Percentiles rank a stretch among this genome's conserved stretches.
These are phyloP conservation scores for Pseudozyma pruni DNA, from an alignment of 1,284 basidiomycete genomes.

Conservation along the genomic window DNA sequence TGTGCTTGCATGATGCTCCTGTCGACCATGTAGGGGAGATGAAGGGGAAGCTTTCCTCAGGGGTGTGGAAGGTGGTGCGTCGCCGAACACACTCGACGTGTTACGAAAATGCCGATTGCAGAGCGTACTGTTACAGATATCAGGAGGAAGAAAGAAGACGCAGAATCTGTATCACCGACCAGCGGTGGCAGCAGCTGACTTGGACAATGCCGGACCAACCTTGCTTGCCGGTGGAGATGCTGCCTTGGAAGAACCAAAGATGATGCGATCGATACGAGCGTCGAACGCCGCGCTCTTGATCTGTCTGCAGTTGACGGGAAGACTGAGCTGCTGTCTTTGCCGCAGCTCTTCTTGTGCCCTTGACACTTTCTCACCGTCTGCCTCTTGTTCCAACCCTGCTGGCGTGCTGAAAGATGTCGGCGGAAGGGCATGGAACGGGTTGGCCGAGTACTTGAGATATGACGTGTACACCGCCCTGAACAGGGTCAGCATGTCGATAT, in stretches of 20 bases:
- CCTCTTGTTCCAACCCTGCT: neutral
- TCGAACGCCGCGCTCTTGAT: slow-evolving; percentile 40
- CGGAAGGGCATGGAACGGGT: slow-evolving; percentile 62
- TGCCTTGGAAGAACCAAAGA: slow-evolving; percentile 7
- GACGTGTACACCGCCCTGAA: slow-evolving; percentile 68
- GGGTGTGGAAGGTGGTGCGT: too few relatives aligned
- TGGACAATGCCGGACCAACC: neutral
- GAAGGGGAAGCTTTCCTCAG: neutral
- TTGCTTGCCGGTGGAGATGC: slow-evolving; percentile 4
- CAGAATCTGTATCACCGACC: slow-evolving; percentile 6
- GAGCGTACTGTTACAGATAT: neutral
- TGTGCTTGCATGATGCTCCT: slow-evolving; percentile 5
- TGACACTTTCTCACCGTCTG: neutral
- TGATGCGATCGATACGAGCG: slow-evolving; percentile 31
- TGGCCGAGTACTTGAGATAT: slow-evolving; percentile 66
- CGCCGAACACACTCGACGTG: neutral
- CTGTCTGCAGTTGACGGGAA: slow-evolving; percentile 29
- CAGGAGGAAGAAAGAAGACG: neutral
- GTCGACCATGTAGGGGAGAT: slow-evolving; percentile 6
- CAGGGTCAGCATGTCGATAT: slow-evolving; percentile 68
- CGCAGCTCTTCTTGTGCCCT: slow-evolving; percentile 15
- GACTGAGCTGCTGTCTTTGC: slow-evolving; percentile 14
- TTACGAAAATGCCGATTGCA: neutral
- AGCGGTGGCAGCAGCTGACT: neutral
- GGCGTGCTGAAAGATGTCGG: slow-evolving; percentile 19